Conservation (phyloP, 148 eudicot species). For the Rhododendron henanense region DNA sequence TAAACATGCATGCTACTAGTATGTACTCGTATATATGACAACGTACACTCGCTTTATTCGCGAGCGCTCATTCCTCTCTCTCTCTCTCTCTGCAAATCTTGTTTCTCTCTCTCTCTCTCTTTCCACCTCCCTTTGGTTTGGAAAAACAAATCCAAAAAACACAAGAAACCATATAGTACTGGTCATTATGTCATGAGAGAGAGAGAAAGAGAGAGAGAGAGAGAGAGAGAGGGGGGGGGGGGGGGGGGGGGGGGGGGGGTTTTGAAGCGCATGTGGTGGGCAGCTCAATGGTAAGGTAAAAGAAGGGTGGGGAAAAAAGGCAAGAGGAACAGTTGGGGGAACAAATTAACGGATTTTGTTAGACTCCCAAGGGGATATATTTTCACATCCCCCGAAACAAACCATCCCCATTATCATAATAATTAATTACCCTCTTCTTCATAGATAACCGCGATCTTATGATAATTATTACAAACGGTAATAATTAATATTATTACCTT, state of each 20-base stretch:
- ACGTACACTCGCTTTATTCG: constrained; percentile 27
- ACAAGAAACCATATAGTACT: constrained; percentile 1
- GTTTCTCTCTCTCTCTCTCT: background rate
- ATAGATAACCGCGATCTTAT: constrained; percentile 11
- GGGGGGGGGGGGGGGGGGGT: background rate
- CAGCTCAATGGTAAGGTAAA: constrained; percentile 13
- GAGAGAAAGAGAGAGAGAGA: background rate
- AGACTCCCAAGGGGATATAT: constrained; percentile 51
- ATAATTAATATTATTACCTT: too few relatives aligned
- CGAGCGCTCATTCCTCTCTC: constrained; percentile 16
- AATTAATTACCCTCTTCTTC: constrained; percentile 23
- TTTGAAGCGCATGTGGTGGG: constrained; percentile 31
- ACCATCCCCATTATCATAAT: constrained; percentile 13
- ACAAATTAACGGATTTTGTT: constrained; percentile 47
- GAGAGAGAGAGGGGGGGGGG: constrained; percentile 4
- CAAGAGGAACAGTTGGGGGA: constrained; percentile 14
- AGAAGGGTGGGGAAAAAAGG: background rate
- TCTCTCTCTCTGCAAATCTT: background rate
- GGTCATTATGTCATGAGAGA: background rate
- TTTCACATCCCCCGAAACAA: constrained; percentile 28
- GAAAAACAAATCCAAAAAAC: background rate
- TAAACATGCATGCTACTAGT: constrained; percentile 8
- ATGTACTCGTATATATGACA: background rate
- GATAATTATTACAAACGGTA: background rate
- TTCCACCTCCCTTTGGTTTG: constrained; percentile 12